phyloP scores from a whole-genome alignment of 495 filamentous ascomycete genomes.

The Neurospora sp. region DNA sequence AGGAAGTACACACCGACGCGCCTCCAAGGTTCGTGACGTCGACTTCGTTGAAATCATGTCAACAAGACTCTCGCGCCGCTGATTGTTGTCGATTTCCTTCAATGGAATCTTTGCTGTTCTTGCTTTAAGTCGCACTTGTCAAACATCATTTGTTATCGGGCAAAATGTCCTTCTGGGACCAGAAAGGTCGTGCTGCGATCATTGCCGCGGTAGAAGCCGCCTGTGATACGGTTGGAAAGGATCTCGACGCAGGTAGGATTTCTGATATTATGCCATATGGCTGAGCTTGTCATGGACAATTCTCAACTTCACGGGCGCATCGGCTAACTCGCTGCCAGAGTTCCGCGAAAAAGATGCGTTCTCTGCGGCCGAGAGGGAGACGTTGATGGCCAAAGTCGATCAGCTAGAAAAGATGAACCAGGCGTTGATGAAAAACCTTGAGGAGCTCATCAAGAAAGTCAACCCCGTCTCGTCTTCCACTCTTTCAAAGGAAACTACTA shows the following conservation, averaged over 20 bases:
- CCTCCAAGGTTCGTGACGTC: background rate
- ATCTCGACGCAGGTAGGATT: conserved; percentile 23
- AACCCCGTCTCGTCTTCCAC: background rate
- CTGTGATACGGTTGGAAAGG: conserved; percentile 28
- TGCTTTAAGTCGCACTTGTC: background rate
- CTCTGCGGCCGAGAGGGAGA: conserved; percentile 19
- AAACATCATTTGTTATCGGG: background rate
- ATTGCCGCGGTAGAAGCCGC: conserved; percentile 29
- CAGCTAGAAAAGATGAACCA: conserved; percentile 27
- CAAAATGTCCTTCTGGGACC: conserved; percentile 31
- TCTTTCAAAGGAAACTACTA: background rate
- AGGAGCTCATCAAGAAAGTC: conserved; percentile 13
- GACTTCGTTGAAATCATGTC: background rate
- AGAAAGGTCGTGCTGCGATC: conserved; percentile 27
- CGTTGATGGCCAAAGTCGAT: conserved; percentile 16
- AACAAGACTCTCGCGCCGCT: background rate
- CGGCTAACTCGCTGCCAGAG: conserved; percentile 11
- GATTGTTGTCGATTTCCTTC: background rate
- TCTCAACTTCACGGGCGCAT: background rate
- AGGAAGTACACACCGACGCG: background rate
- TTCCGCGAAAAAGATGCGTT: conserved; percentile 9
- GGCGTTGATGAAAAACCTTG: conserved; percentile 23
- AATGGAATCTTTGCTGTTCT: background rate
- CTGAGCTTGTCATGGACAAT: background rate
- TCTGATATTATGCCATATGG: background rate